Conservation (phyloP, 257 asterid species). For the Solanum chilense region DNA sequence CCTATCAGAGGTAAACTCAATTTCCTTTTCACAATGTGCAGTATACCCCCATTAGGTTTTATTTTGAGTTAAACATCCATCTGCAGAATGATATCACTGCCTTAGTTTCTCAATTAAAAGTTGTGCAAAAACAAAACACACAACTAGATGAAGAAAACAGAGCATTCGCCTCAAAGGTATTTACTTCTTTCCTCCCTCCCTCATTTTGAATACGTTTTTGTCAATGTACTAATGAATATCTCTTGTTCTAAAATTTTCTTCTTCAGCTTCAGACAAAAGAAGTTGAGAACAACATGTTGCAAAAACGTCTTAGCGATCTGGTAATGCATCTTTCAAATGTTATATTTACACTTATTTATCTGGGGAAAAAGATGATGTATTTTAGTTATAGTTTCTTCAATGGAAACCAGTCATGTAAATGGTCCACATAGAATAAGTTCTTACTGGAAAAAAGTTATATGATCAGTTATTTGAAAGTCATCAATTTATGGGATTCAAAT, state of each 20-base stretch:
- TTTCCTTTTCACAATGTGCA: neutral
- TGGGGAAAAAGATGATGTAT: neutral
- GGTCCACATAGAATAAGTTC: neutral
- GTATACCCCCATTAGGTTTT: neutral
- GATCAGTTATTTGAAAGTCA: neutral
- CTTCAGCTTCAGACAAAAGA: slow-evolving; percentile 64
- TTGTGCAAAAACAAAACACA: slow-evolving; percentile 52
- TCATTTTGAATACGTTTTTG: neutral
- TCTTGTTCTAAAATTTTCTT: neutral
- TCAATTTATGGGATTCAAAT: neutral
- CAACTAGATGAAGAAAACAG: slow-evolving; percentile 60
- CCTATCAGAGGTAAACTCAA: slow-evolving; percentile 53
- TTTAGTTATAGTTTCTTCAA: neutral
- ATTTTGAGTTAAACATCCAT: neutral
- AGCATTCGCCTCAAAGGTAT: slow-evolving; percentile 52
- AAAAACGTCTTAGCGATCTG: slow-evolving; percentile 76
- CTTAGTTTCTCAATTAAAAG: slow-evolving; percentile 71
- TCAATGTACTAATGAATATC: neutral
- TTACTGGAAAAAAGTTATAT: neutral
- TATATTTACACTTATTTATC: neutral
- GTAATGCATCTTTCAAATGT: slow-evolving; percentile 26
- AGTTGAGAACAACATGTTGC: slow-evolving; percentile 48
- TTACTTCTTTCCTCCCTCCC: neutral
- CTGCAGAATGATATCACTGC: slow-evolving; percentile 80
- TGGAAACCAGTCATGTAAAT: neutral